Conservation (phyloP, 768 basidiomycete genomes). For the Hericium alpestre region DNA sequence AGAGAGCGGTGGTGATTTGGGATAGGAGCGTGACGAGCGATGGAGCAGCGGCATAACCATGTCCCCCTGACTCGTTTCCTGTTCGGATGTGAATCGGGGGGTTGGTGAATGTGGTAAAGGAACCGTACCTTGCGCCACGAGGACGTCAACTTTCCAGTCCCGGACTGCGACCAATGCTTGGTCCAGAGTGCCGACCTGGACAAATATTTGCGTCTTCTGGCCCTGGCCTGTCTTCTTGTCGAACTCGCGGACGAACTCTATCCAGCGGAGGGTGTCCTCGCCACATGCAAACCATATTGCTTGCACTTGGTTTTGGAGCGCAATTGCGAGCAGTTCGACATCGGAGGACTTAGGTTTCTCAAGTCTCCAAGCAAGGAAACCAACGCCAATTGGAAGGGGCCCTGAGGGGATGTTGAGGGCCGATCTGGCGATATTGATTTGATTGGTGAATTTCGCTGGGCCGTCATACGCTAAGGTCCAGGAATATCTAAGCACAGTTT, state of each 20-base stretch:
- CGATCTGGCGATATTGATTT: slow-evolving; percentile 44
- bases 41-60: slow-evolving; percentile 46
- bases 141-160: slow-evolving; percentile 61
- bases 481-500: background rate
- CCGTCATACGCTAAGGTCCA: slow-evolving; percentile 35
- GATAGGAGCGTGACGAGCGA: slow-evolving; percentile 49
- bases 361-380: slow-evolving; percentile 63
- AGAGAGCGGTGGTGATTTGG: slow-evolving; percentile 32
- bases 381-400: slow-evolving; percentile 55
- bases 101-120: background rate
- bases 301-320: slow-evolving; percentile 44
- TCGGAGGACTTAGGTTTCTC: slow-evolving; percentile 33
- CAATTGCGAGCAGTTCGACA: slow-evolving; percentile 33
- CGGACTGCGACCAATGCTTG: slow-evolving; percentile 52
- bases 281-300: slow-evolving; percentile 76
- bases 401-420: slow-evolving; percentile 23
- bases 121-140: slow-evolving; percentile 65
- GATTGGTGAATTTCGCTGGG: slow-evolving; percentile 32
- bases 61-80: slow-evolving; percentile 79
- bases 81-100: background rate
- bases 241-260: slow-evolving; percentile 43
- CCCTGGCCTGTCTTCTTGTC: slow-evolving; percentile 31
- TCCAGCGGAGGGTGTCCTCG: slow-evolving; percentile 45
- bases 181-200: slow-evolving; percentile 49
- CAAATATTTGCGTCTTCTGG: slow-evolving; percentile 45